Percentiles rank a stretch among this genome's conserved stretches.
Conservation (phyloP, 495 filamentous ascomycete genomes). For the Hyaloscypha hepaticicola region DNA sequence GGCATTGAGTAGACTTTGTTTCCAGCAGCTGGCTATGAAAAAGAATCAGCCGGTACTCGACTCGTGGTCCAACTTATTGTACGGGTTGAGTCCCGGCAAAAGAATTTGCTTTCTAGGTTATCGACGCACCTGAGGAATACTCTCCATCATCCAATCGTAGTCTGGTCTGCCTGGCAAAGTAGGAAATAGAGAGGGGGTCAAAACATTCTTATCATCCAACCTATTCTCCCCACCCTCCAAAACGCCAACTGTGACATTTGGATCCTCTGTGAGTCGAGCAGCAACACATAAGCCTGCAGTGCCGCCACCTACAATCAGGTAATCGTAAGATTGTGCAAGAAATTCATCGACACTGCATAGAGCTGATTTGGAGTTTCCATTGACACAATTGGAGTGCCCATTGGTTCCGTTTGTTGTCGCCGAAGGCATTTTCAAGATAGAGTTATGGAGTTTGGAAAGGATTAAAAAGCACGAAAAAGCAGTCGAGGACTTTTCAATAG, state of each 20-base stretch:
- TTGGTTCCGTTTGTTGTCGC: not conserved
- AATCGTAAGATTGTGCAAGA: conserved; percentile 48
- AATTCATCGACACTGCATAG: conserved; percentile 10
- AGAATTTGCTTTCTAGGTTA: too few relatives aligned
- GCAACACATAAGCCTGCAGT: conserved; percentile 84
- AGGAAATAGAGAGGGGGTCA: not conserved
- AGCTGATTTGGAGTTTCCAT: conserved; percentile 4
- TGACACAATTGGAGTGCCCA: not conserved
- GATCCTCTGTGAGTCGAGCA: conserved; percentile 46
- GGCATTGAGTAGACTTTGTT: conserved; percentile 46
- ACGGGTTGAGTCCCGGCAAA: too few relatives aligned
- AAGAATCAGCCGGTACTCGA: not conserved
- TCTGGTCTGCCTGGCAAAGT: not conserved
- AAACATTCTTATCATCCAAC: conserved; percentile 42
- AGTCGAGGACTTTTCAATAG: not conserved
- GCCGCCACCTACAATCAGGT: conserved; percentile 79
- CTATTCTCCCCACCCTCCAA: conserved; percentile 53
- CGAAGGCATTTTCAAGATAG: not conserved
- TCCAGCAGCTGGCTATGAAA: conserved; percentile 1
- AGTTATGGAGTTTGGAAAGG: not conserved
- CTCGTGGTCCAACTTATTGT: too few relatives aligned
- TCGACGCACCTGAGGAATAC: not conserved
- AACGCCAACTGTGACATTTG: conserved; percentile 41
- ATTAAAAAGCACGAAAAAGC: not conserved
- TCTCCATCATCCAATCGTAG: not conserved